phyloP scores from a whole-genome alignment of 345 rosid species.

The Pseudoturritis turrita region DNA sequence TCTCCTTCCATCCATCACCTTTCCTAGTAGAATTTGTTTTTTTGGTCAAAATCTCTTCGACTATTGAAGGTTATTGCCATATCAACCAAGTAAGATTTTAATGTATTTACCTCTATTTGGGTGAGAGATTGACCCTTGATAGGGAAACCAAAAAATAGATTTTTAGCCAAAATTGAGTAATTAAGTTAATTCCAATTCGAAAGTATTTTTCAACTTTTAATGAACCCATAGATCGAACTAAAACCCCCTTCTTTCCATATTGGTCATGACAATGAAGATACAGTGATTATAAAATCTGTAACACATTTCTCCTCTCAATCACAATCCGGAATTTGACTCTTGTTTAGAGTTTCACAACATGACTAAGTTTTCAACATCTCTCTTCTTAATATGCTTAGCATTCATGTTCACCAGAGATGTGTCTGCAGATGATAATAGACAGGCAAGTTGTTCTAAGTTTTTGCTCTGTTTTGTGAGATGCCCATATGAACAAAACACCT shows the following conservation, averaged over 20 bases:
- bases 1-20: not conserved
- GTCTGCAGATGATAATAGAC: constrained; percentile 11
- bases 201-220: not conserved
- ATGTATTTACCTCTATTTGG: not conserved
- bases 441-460: constrained; percentile 6
- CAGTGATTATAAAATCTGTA: not conserved
- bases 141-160: not conserved
- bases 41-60: not conserved
- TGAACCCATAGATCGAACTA: not conserved
- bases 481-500: not conserved
- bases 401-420: not conserved
- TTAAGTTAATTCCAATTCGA: not conserved
- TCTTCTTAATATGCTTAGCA: not conserved
- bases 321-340: not conserved
- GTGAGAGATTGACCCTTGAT: not conserved
- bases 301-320: not conserved
- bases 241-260: not conserved
- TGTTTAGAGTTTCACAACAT: constrained; percentile 7
- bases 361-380: not conserved
- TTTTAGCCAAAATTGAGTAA: not conserved
- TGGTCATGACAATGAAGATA: not conserved
- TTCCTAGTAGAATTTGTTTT: not conserved
- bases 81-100: not conserved
- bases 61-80: not conserved
- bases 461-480: not conserved